Conservation (phyloP, 441 rosid genomes). For the Jatropha podagrica region DNA sequence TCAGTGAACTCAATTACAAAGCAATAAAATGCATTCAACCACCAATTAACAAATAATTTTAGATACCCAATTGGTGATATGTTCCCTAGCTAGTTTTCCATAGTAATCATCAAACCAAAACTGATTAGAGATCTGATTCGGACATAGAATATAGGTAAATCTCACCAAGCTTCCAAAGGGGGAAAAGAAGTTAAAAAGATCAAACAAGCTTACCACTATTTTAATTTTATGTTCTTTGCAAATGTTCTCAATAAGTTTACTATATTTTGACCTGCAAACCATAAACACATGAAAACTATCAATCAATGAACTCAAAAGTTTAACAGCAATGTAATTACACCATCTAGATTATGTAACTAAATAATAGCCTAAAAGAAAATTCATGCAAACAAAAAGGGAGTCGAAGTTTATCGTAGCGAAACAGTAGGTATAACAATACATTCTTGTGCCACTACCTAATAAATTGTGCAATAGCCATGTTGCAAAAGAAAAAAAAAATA, state of each 20-base stretch:
- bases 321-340: neutral
- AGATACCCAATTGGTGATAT: neutral
- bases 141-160: neutral
- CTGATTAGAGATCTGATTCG: neutral
- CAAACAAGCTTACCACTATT: conserved; percentile 54
- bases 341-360: neutral
- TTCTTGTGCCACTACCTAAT: neutral
- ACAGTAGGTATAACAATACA: neutral
- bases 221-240: conserved; percentile 69
- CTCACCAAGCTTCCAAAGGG: neutral
- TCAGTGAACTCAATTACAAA: neutral
- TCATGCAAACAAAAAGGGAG: neutral
- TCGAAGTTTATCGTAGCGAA: neutral
- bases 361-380: neutral
- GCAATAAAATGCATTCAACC: neutral
- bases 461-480: neutral
- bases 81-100: neutral
- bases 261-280: conserved; percentile 58
- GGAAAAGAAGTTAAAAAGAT: neutral
- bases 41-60: neutral
- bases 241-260: conserved; percentile 67
- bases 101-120: neutral
- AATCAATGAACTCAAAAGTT: neutral
- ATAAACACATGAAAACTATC: conserved; percentile 14
- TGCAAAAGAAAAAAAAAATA: neutral